These are phyloP conservation scores for Mallotus japonicus DNA, from an alignment of 441 rosid genomes.

Conservation along the genomic window DNA sequence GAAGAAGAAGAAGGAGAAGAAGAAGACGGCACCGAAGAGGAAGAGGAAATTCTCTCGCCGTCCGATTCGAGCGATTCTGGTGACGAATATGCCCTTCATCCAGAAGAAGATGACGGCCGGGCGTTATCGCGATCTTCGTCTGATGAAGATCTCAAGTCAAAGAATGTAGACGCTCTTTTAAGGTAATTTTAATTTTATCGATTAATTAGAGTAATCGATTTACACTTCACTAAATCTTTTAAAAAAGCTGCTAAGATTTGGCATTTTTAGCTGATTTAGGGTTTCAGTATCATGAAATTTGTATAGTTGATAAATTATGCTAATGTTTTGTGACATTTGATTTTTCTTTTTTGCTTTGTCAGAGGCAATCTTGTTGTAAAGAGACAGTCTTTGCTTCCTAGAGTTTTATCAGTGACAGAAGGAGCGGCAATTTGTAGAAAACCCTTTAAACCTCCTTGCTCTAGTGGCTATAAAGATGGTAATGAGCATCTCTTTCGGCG, in stretches of 20 bases:
- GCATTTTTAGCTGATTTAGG: neutral
- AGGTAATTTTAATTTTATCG: constrained; percentile 40
- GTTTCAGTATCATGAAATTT: neutral
- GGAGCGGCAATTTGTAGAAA: constrained; percentile 91
- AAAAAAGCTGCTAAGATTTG: neutral
- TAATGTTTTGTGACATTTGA: neutral
- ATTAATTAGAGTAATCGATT: neutral
- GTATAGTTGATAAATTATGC: neutral
- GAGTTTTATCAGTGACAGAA: constrained; percentile 79
- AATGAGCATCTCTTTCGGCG: constrained; percentile 73
- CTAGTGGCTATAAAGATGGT: constrained; percentile 53
- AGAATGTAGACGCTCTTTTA: constrained; percentile 82
- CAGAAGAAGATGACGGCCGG: constrained; percentile 24
- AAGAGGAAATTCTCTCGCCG: constrained; percentile 4
- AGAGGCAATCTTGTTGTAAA: constrained; percentile 85
- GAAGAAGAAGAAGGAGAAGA: constrained; percentile 3
- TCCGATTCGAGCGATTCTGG: neutral
- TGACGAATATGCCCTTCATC: constrained; percentile 16
- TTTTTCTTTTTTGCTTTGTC: constrained; percentile 5
- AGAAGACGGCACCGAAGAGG: constrained; percentile 4
- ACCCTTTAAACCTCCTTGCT: constrained; percentile 89
- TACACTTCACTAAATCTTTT: neutral
- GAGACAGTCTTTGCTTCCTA: constrained; percentile 83
- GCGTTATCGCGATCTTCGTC: constrained; percentile 20
- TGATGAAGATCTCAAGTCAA: constrained; percentile 64